These are phyloP conservation scores for Serendipita sp. DNA, from an alignment of 768 basidiomycete genomes.

Conservation along the genomic window DNA sequence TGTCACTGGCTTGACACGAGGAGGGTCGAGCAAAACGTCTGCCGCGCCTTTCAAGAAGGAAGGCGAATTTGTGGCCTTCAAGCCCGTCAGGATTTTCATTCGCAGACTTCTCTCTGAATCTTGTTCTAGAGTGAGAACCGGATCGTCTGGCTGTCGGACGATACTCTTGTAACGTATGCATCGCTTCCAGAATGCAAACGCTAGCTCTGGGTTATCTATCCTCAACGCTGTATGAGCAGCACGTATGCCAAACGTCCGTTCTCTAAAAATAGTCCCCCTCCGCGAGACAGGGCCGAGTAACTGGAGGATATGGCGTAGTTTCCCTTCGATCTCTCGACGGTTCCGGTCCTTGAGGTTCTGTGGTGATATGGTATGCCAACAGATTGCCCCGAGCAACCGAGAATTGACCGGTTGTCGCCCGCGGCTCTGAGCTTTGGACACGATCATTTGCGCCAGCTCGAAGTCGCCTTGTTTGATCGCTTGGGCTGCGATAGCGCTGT, in stretches of 20 bases:
- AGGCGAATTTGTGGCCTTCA: background rate
- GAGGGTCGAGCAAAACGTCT: background rate
- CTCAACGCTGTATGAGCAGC: background rate
- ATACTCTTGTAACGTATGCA: background rate
- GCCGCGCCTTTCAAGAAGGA: background rate
- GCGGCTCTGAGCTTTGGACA: background rate
- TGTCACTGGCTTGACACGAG: background rate
- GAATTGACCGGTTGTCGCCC: background rate
- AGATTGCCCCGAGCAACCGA: conserved; percentile 1
- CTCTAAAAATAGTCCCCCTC: background rate
- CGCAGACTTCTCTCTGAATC: background rate
- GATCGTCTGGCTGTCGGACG: background rate
- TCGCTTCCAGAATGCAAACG: background rate
- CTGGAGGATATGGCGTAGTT: background rate
- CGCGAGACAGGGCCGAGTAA: background rate
- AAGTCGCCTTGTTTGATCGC: conserved; percentile 1
- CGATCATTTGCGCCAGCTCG: background rate
- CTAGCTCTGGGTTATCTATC: background rate
- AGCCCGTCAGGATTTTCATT: background rate
- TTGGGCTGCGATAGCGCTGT: background rate
- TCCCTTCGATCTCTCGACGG: background rate
- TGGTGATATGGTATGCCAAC: conserved; percentile 1
- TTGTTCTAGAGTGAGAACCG: background rate
- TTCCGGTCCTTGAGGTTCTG: background rate
- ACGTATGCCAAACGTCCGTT: background rate